Evolutionary conservation across 257 asterid species (phyloP), one percentile per base, ranked within the genome.

Genomic region (Buddleja alternifolia): DNA sequence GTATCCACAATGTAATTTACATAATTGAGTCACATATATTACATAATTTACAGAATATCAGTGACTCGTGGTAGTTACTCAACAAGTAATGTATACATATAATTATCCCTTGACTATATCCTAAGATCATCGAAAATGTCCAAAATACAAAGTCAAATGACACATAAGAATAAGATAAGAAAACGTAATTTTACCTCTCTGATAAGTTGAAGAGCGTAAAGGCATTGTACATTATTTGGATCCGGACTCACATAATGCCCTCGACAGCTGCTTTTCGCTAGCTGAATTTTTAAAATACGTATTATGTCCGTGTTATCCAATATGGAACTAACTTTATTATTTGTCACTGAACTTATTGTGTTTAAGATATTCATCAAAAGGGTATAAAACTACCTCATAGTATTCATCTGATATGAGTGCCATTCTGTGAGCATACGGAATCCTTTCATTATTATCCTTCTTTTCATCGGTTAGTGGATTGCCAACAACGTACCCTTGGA

Each of bases 351-450:
- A n/a, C n/a, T n/a, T n/a, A n/a, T n/a, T n/a, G n/a, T n/a, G n/a
- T n/a, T n/a, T n/a, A n/a, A 39, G 6, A 14, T 15, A 42, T 7
- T 23, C 1, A 42, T 10, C 9, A 44, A 36, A 44, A 16, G 7
- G 25, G 11, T 24, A 7, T 6, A 29, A 14, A 40, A 29, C 0
- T 47, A 86, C 90, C 90, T 78, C 67, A 63, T 45, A 82, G 45
- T 75, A 60, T 48, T 78, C 66, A 54, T 84, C 85, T 1, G 89
- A 81, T 23, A 85, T 36, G 51, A 88, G 81, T 8, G 75, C 86
- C 85, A 88, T 40, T 15, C 78, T 62, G 65, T 87, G 82, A 54
- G 87, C 85, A 75, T 64, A 85, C 19, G 82, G 82, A 54, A 85
- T 32, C 60, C 12, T 39, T 17, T 58, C 81, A 56, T 82, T 84